Conservation (phyloP, 1,139 yeast species). For the Candida labiduridarum region DNA sequence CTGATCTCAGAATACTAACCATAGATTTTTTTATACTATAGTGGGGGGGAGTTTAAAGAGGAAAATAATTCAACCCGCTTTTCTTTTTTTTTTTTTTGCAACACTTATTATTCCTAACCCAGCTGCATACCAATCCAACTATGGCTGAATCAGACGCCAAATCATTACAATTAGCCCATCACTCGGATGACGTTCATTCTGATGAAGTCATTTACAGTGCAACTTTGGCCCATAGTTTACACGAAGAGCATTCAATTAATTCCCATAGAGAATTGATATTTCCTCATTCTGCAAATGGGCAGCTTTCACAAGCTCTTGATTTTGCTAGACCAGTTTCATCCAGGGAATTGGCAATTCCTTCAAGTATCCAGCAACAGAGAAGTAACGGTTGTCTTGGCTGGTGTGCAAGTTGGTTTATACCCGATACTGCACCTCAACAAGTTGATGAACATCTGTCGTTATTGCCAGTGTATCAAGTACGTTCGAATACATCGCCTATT, state of each 20-base stretch:
- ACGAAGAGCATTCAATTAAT: constrained; percentile 3
- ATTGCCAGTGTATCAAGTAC: constrained; percentile 6
- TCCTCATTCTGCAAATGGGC: constrained; percentile 5
- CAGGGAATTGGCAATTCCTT: background rate
- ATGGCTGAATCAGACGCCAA: constrained; percentile 3
- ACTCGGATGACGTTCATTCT: background rate
- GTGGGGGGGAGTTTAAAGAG: too few species aligned
- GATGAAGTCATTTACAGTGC: constrained; percentile 3
- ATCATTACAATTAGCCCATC: background rate
- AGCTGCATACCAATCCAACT: background rate
- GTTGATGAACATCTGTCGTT: constrained; percentile 4
- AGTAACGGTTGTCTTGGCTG: background rate
- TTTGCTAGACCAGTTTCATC: constrained; percentile 3
- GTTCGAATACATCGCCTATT: background rate
- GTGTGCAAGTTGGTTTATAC: constrained; percentile 1
- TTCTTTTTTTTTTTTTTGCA: constrained; percentile 4
- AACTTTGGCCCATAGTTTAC: background rate
- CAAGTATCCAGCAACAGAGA: background rate
- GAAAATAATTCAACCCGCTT: background rate
- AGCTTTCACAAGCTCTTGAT: constrained; percentile 2
- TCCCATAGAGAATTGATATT: constrained; percentile 4
- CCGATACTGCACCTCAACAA: background rate
- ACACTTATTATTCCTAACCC: background rate
- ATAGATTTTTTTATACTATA: too few species aligned
- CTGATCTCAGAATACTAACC: background rate